Conservation (phyloP, 176 grass and related monocot genomes). For the Avena eriantha region DNA sequence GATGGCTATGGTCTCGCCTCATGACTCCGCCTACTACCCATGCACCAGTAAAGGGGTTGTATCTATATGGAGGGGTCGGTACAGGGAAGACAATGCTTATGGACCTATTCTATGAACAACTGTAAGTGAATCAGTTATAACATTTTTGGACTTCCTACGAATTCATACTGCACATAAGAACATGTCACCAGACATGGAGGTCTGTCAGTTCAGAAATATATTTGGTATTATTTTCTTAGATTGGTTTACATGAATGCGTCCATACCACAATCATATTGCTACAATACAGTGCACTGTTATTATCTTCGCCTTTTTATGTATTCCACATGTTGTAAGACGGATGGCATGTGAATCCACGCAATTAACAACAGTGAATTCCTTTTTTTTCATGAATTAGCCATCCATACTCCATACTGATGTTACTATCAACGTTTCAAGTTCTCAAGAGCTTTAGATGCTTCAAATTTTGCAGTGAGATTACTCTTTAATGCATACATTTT, state of each 20-base stretch:
- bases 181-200: background rate
- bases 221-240: background rate
- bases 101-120: slow-evolving; percentile 87
- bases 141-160: background rate
- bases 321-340: background rate
- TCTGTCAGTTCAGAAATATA: slow-evolving; percentile 10
- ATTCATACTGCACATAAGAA: background rate
- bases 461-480: background rate
- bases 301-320: background rate
- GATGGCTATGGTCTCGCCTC: slow-evolving; percentile 90
- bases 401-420: background rate
- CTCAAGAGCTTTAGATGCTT: background rate
- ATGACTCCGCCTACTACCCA: slow-evolving; percentile 64
- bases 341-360: background rate
- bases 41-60: slow-evolving; percentile 75
- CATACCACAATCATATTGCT: background rate
- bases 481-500: background rate
- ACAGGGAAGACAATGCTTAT: slow-evolving; percentile 98
- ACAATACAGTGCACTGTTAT: background rate
- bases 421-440: background rate
- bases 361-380: background rate
- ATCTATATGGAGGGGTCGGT: slow-evolving; percentile 88
- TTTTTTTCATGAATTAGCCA: slow-evolving; percentile 1
- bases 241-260: background rate
- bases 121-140: slow-evolving; percentile 62